Percentiles rank a stretch among this genome's conserved stretches.
Evolutionary conservation across 176 grass and related monocot genomes (phyloP).

Genomic region (Phoenix dactylifera): DNA sequence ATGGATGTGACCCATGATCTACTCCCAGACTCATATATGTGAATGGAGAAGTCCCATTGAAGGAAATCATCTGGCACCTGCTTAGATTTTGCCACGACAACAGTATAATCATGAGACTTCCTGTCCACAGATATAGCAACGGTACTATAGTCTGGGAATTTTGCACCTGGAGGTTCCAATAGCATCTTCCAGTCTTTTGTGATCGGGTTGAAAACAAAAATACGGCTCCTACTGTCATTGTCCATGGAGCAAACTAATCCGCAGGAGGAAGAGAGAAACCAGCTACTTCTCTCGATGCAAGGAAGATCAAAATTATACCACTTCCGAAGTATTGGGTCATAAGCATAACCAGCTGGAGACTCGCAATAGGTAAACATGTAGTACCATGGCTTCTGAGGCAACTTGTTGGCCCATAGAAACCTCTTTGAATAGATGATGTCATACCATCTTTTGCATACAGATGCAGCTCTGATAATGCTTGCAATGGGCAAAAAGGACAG

Average conservation of each 20-base stretch:
- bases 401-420: slow-evolving; percentile 38
- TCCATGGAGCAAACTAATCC: slow-evolving; percentile 92
- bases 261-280: slow-evolving; percentile 57
- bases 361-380: slow-evolving; percentile 85
- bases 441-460: slow-evolving; percentile 77
- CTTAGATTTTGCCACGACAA: slow-evolving; percentile 64
- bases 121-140: slow-evolving; percentile 65
- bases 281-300: slow-evolving; percentile 61
- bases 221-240: slow-evolving; percentile 38
- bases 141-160: slow-evolving; percentile 61
- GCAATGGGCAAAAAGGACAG: slow-evolving; percentile 75
- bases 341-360: slow-evolving; percentile 57
- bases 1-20: slow-evolving; percentile 39
- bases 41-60: slow-evolving; percentile 65
- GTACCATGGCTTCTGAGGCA: slow-evolving; percentile 84
- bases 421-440: slow-evolving; percentile 49
- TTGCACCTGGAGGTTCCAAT: slow-evolving; percentile 45
- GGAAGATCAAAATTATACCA: slow-evolving; percentile 79
- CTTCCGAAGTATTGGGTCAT: slow-evolving; percentile 62
- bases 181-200: slow-evolving; percentile 55
- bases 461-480: slow-evolving; percentile 54
- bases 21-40: slow-evolving; percentile 52
- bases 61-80: slow-evolving; percentile 55
- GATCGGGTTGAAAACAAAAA: slow-evolving; percentile 84
- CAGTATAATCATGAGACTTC: slow-evolving; percentile 46